Base-by-base conservation (phyloP, 768 basidiomycete species). In the Amanita subjunquillea region DNA sequence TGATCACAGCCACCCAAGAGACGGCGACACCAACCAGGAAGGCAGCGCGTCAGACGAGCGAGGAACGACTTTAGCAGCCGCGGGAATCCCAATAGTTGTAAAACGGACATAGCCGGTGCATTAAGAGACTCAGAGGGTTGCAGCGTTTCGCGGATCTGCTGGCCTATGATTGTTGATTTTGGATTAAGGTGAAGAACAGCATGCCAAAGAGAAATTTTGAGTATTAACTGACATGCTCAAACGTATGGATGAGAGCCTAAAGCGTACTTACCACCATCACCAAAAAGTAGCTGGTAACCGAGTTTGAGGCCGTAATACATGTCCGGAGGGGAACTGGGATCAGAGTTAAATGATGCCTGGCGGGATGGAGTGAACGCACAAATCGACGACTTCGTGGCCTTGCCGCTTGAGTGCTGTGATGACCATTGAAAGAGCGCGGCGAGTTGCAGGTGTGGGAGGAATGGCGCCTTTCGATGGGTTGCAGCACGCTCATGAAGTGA, bases 341-440 rank as follows among this genome's bases (percentile, higher is more conserved):
- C 15, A 34, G 29, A 29, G 42, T 44, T n/a, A 51, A 32, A 17
- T 17, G 20, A 22, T 23, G 15, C n/a, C 22, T n/a, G 6, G 25
- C 40, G 12, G n/a, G 25, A 29, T 15, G 32, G 36, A 36, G 37
- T 8, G 29, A 43, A 68, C 77, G 32, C 61, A 83, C 84, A 85
- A 76, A 39, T 77, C 68, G 10, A 82, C 77, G 23, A 85, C 72
- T 64, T 83, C 77, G 54, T 86, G 82, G 2, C 82, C 84, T 49
- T 81, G 69, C 48, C 71, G 72, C 54, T 73, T 67, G 22, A 87
- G 73, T 32, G 79, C 75, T 3, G 74, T 62, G 6, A 73, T 70
- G 17, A 81, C 81, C 55, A 62, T 69, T 8, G 69, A 64, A 10
- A 86, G 65, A 2, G 79, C 78, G 10, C 85, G 75, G 57, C 65